Conservation (phyloP, 2,329 filamentous ascomycete species). For the Botrytis sinoallii region DNA sequence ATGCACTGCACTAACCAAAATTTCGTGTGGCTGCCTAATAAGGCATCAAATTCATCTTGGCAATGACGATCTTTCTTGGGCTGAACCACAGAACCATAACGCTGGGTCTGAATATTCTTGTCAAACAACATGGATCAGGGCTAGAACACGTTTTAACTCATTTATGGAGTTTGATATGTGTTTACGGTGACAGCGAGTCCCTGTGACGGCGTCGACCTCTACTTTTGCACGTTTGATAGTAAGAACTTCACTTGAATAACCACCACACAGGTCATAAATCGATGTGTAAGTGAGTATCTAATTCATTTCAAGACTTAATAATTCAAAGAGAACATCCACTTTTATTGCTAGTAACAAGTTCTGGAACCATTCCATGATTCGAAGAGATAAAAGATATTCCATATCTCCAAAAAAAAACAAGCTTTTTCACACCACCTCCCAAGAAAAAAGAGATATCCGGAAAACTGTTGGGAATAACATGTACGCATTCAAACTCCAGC, state of each 20-base stretch:
- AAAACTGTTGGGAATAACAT: slow-evolving; percentile 6
- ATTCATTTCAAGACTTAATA: not conserved
- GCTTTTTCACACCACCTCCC: slow-evolving; percentile 18
- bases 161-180: not conserved
- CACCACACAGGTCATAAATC: not conserved
- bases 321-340: not conserved
- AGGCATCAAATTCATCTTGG: not conserved
- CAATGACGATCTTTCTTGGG: slow-evolving; percentile 11
- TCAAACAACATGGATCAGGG: slow-evolving; percentile 4
- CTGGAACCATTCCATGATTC: slow-evolving; percentile 8
- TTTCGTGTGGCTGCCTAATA: slow-evolving; percentile 4
- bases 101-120: not conserved
- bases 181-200: not conserved
- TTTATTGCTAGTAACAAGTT: slow-evolving; percentile 11
- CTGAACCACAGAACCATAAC: slow-evolving; percentile 6
- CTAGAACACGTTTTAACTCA: not conserved
- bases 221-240: not conserved
- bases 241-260: not conserved
- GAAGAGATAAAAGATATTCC: slow-evolving; percentile 6
- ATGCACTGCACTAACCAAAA: slow-evolving; percentile 11
- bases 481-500: slow-evolving; percentile 27
- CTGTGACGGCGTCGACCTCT: not conserved
- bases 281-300: not conserved
- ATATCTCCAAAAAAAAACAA: slow-evolving; percentile 15
- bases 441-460: slow-evolving; percentile 16